phyloP scores from a whole-genome alignment of 768 basidiomycete genomes.

The Hygrocybe coccinea region DNA sequence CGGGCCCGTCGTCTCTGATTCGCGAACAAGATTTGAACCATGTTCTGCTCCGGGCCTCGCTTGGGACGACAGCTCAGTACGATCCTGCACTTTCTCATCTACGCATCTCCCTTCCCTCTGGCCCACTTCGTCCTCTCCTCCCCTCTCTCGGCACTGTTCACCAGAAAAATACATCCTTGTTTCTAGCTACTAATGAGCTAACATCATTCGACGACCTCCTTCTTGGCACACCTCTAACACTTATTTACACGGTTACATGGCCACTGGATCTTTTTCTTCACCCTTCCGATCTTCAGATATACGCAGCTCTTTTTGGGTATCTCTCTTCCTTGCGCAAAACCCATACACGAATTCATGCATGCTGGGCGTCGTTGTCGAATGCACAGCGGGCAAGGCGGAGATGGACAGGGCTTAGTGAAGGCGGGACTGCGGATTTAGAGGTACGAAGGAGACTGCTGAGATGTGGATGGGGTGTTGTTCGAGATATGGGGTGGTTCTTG shows the following conservation, averaged over 20 bases:
- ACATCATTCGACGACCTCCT: slow-evolving; percentile 68
- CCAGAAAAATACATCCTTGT: slow-evolving; percentile 28
- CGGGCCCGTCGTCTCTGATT: slow-evolving; percentile 68
- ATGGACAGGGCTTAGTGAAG: slow-evolving; percentile 86
- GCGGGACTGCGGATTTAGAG: slow-evolving; percentile 68
- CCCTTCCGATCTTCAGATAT: slow-evolving; percentile 64
- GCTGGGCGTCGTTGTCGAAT: slow-evolving; percentile 84
- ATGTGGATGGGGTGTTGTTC: slow-evolving; percentile 80
- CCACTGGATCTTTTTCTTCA: slow-evolving; percentile 88
- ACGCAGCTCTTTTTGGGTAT: slow-evolving; percentile 76
- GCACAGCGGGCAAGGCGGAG: slow-evolving; percentile 76
- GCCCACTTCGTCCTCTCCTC: slow-evolving; percentile 75
- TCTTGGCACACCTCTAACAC: slow-evolving; percentile 69
- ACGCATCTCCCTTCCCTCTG: slow-evolving; percentile 72
- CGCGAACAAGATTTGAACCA: slow-evolving; percentile 87
- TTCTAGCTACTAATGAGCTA: slow-evolving; percentile 36
- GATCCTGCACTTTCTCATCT: slow-evolving; percentile 72
- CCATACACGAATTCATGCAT: slow-evolving; percentile 71
- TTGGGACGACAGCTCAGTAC: slow-evolving; percentile 84
- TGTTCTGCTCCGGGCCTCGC: slow-evolving; percentile 78
- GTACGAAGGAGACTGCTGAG: slow-evolving; percentile 61
- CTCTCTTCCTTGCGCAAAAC: slow-evolving; percentile 80
- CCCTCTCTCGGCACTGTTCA: slow-evolving; percentile 55
- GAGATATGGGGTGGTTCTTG: slow-evolving; percentile 90
- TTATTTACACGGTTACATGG: slow-evolving; percentile 75